Conservation (phyloP, 768 basidiomycete species). For the Ephemerocybe angulata region DNA sequence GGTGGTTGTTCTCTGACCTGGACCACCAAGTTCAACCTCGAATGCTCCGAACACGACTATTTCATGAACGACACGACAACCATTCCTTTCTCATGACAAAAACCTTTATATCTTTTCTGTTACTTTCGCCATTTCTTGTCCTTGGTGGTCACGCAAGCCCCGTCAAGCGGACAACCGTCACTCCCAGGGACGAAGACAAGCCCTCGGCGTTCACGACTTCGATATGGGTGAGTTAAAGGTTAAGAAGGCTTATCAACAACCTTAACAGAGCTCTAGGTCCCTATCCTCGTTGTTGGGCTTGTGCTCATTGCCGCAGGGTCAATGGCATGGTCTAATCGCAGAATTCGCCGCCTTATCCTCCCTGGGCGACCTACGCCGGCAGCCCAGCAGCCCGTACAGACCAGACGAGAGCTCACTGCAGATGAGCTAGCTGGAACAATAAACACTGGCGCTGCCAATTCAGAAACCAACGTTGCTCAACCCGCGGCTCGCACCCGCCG, state of each 20-base stretch:
- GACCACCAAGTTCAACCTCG: not conserved
- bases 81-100: not conserved
- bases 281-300: conserved; percentile 29
- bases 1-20: not conserved
- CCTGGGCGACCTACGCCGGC: not conserved
- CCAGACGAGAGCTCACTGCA: conserved; percentile 42
- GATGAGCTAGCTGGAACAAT: conserved; percentile 53
- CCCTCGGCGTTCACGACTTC: not conserved
- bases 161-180: conserved; percentile 4
- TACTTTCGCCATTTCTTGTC: not conserved
- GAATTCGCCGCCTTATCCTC: conserved; percentile 11
- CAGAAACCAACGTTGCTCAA: conserved; percentile 16
- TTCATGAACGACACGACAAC: not conserved
- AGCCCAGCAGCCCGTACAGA: conserved; percentile 2
- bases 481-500: conserved; percentile 29
- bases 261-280: conserved; percentile 15
- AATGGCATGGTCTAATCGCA: conserved; percentile 17
- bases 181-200: not conserved
- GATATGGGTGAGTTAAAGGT: conserved; percentile 2
- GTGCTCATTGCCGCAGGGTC: conserved; percentile 20
- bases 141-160: not conserved
- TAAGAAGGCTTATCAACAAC: not conserved
- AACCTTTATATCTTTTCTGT: not conserved
- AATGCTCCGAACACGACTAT: not conserved
- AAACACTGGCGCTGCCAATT: conserved; percentile 23